Evolutionary conservation across 2,329 filamentous ascomycete species (phyloP).

Genomic region (Colletotrichum sublineola): DNA sequence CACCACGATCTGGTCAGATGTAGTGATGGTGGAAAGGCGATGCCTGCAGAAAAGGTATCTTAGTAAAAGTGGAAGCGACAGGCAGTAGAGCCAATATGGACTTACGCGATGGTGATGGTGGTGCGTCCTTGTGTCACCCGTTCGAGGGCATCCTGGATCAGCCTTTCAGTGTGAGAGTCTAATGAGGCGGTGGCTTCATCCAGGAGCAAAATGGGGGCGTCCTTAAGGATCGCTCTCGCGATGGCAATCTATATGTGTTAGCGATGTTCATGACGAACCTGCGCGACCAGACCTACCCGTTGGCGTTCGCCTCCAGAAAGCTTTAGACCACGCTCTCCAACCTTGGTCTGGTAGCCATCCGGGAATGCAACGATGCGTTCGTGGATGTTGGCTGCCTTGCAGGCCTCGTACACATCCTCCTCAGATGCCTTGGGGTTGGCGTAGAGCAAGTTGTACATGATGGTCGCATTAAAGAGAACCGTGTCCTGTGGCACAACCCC

Average conservation of each 20-base stretch:
- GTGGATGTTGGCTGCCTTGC: constrained; percentile 67
- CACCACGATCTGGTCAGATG: constrained; percentile 67
- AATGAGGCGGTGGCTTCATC: constrained; percentile 81
- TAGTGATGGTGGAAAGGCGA: constrained; percentile 69
- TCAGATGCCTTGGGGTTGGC: constrained; percentile 63
- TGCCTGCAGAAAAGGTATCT: constrained; percentile 54
- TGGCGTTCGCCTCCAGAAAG: constrained; percentile 73
- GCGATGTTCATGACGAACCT: neutral
- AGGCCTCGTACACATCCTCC: constrained; percentile 64
- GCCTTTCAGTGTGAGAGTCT: constrained; percentile 71
- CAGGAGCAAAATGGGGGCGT: constrained; percentile 76
- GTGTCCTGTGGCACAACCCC: constrained; percentile 62
- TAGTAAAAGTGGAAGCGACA: neutral
- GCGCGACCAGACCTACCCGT: constrained; percentile 53
- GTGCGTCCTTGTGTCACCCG: constrained; percentile 62
- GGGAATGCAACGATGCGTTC: constrained; percentile 66
- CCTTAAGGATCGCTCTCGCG: constrained; percentile 76
- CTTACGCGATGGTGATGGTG: constrained; percentile 65
- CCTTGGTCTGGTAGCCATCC: constrained; percentile 66
- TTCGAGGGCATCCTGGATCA: constrained; percentile 68
- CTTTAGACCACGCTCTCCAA: constrained; percentile 66
- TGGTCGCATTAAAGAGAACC: constrained; percentile 65
- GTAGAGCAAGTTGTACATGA: constrained; percentile 69
- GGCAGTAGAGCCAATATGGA: neutral
- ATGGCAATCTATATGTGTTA: constrained; percentile 61